These are phyloP conservation scores for Tephrocybe sp. DNA, from an alignment of 768 basidiomycete genomes.

Conservation along the genomic window DNA sequence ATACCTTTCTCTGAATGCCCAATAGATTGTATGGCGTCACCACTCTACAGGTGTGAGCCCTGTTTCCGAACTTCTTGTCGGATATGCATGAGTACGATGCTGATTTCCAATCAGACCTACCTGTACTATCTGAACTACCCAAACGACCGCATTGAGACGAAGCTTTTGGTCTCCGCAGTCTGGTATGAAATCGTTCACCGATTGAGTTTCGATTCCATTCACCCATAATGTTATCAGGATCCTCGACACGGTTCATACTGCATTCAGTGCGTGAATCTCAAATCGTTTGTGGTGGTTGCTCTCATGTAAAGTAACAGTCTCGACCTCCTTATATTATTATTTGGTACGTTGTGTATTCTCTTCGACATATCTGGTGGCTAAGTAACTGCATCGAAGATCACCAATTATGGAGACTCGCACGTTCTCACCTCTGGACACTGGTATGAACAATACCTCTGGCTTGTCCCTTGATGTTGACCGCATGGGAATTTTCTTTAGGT, in stretches of 20 bases:
- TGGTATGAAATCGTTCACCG: neutral
- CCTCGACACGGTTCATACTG: neutral
- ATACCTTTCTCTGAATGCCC: no score
- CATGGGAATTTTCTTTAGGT: neutral
- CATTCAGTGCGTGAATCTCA: neutral
- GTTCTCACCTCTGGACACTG: conserved; percentile 1
- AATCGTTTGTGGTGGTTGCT: neutral
- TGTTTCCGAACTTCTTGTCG: neutral
- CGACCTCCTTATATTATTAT: conserved; percentile 1
- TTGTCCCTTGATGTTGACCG: neutral
- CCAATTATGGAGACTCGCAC: neutral
- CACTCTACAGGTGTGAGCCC: neutral
- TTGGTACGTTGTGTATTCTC: neutral
- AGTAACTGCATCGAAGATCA: neutral
- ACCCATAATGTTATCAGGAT: neutral
- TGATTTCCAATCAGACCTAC: neutral
- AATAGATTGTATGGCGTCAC: neutral
- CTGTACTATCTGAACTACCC: neutral
- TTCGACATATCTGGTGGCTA: neutral
- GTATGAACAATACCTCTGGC: neutral
- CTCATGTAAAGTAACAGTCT: neutral
- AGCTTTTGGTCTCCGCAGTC: neutral
- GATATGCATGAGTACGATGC: neutral
- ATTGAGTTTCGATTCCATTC: neutral
- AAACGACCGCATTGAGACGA: neutral